Evolutionary conservation across 108 stramenopile species (phyloP), one percentile per base, ranked within the genome.

Genomic region (Nitzschia sp.): DNA sequence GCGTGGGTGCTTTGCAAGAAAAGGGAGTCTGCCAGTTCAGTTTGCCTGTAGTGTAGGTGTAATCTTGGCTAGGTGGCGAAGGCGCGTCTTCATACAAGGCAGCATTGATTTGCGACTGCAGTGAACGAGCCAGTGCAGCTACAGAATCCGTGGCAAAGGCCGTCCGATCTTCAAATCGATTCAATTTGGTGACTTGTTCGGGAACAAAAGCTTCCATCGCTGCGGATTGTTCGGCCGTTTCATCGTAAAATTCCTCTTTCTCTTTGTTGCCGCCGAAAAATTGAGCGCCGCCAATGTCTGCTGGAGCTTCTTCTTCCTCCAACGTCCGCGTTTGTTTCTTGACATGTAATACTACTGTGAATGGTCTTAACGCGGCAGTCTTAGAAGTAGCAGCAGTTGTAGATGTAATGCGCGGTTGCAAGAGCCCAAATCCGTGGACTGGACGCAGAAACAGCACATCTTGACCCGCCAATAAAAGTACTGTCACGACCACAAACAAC

Each of bases 161-260:
- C 17, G 3, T 28, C 11, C 0, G 50, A 25, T 52, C 45, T 16
- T 16, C 32, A 63, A 61, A 66, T 2, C 59, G 50, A 33, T 55
- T 35, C 22, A 26, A 58, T 41, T 34, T 50, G 35, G 47, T 48
- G 15, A 53, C 21, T 41, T 23, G 61, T 8, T 22, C 22, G 11
- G 25, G 6, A 54, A 25, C 32, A 16, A 65, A 28, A 27, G 44
- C 48, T 31, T 36, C n/a, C 11, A 29, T 33, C 44, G 52, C 71
- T 3, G 79, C 83, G n/a, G 72, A 11, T 22, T 45, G 62, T 71
- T 92, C 91, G 19, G 76, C 87, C 19, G 78, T 75, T 41, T 84
- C 76, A 61, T 86, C 85, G 58, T 69, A 89, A 15, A 92, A 65
- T 75, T 89, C 91, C 33, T 89, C 88, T 58, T 92, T 92, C 56